Conservation (phyloP, 202 grass and related monocot species). For the Eragrostis tef region DNA sequence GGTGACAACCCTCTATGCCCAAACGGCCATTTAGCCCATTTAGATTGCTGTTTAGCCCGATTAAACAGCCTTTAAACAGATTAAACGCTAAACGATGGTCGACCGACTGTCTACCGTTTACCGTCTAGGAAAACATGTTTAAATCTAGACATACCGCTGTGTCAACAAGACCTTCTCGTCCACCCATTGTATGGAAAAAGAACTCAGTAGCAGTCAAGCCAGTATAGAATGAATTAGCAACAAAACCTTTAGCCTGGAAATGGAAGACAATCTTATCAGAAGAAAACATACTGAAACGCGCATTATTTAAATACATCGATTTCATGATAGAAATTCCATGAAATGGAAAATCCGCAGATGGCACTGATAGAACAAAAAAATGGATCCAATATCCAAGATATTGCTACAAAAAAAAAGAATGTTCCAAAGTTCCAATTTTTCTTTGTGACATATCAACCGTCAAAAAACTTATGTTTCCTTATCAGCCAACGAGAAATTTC, state of each 20-base stretch:
- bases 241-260: constrained; percentile 93
- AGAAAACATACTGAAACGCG: constrained; percentile 17
- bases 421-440: not conserved
- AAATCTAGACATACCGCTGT: constrained; percentile 73
- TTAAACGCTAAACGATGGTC: no score
- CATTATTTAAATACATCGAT: not conserved
- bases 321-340: constrained; percentile 34
- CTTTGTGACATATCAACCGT: not conserved
- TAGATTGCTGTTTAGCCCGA: no score
- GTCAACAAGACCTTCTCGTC: constrained; percentile 97
- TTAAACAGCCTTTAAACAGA: no score
- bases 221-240: constrained; percentile 96
- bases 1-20: no score
- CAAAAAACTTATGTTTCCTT: no score
- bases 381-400: not conserved
- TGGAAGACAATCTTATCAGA: constrained; percentile 43
- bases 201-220: constrained; percentile 93
- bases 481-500: no score
- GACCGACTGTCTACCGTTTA: no score
- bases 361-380: constrained; percentile 5
- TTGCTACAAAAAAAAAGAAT: constrained; percentile 8
- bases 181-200: constrained; percentile 99
- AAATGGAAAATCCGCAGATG: constrained; percentile 8
- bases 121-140: constrained; percentile 25
- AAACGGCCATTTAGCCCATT: no score